A percentile compares a stretch with the other conserved stretches of the same genome.
These are phyloP conservation scores for Sarcodon sp. DNA, from an alignment of 768 basidiomycete genomes.

Conservation along the genomic window DNA sequence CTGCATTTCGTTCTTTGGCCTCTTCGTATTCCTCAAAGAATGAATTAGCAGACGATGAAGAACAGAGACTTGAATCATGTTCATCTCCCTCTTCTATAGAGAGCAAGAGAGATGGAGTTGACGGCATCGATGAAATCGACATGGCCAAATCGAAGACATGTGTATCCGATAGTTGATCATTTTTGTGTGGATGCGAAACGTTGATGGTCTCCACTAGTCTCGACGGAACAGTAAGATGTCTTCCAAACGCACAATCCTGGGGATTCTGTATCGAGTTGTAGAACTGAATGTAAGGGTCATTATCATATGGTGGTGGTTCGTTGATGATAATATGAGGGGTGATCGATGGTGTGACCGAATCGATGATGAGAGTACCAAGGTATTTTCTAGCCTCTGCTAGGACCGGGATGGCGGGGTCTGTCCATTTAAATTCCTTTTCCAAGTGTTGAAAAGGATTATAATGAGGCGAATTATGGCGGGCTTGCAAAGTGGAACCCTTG, in stretches of 20 bases:
- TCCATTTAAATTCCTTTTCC: slow-evolving; percentile 33
- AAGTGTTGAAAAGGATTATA: slow-evolving; percentile 14
- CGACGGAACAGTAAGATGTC: slow-evolving; percentile 7
- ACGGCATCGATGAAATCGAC: background rate
- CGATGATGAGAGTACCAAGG: slow-evolving; percentile 25
- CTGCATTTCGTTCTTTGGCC: background rate
- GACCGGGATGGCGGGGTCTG: slow-evolving; percentile 34
- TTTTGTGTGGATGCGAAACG: background rate
- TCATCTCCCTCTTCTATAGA: background rate
- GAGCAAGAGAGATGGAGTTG: background rate
- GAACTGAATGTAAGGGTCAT: slow-evolving; percentile 3
- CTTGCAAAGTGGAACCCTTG: slow-evolving; percentile 21
- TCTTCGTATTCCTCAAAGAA: too few relatives aligned
- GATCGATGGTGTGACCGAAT: slow-evolving; percentile 24
- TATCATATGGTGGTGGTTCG: slow-evolving; percentile 6
- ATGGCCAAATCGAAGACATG: background rate
- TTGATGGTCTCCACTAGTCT: slow-evolving; percentile 3
- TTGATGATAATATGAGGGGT: slow-evolving; percentile 11
- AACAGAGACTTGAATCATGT: background rate
- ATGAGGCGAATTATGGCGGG: slow-evolving; percentile 22
- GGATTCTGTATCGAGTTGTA: slow-evolving; percentile 3
- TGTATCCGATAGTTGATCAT: background rate
- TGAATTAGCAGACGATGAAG: background rate
- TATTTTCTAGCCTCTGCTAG: slow-evolving; percentile 13
- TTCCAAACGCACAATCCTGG: slow-evolving; percentile 6